Base-by-base conservation (phyloP, 1,284 basidiomycete genomes). In the Prillingera fragicola region DNA sequence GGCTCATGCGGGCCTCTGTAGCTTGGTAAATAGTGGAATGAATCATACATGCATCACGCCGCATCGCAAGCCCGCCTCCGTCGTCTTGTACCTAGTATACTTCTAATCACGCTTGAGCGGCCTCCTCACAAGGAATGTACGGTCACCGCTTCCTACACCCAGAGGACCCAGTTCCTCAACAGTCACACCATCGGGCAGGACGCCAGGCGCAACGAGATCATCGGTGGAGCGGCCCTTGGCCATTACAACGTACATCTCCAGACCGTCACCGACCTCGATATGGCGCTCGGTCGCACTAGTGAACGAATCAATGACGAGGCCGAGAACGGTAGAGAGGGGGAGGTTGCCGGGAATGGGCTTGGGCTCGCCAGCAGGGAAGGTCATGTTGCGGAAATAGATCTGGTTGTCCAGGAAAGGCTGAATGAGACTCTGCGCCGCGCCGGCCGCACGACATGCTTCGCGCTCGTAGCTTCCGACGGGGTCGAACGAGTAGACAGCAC, bases 321-420 rank as follows among this genome's bases (percentile, higher is more conserved):
- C 75, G 41, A 94, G 74, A 4, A 95, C 89, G 21, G 81, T 82
- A 18, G 77, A 70, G 50, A 96, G 75, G 13, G 89, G 84, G 35
- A 95, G 74, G 72, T 91, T 86, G 28, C 77, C 75, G 34, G 88
- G 87, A 65, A 87, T 83, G 74, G 77, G 54, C 79, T 79, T 54
- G 82, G 76, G 51, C 25, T 41, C 33, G 33, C 34, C 46, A 5
- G 39, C 23, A 13, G 50, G 50, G 46, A 45, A 52, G 70, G 62
- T 61, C 72, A 94, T 90, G 71, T 96, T 96, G 79, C 87, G 89
- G 77, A 90, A 92, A 78, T 94, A 92, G 63, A 95, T 88, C 90
- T 95, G 90, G 71, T 92, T 95, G 72, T 96, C 91, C 63, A 96
- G 75, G 80, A 95, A 94, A 4, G 91, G 91, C 66, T 96, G 91